Evolutionary conservation across 2,329 filamentous ascomycete genomes (phyloP), one percentile per base, ranked within the genome.

Genomic region (Exophiala xenobiotica): DNA sequence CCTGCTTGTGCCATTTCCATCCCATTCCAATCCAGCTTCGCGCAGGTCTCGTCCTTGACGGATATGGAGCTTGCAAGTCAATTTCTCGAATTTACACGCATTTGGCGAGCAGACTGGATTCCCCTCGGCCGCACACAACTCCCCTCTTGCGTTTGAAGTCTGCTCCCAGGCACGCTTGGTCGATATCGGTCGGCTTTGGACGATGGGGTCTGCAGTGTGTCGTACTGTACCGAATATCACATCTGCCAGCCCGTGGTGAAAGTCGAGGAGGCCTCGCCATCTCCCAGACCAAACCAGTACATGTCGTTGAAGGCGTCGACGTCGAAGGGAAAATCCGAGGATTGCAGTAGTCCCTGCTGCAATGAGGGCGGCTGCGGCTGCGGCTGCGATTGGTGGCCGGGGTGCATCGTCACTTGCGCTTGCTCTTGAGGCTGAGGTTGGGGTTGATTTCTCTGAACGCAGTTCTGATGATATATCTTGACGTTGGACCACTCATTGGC

Each of bases 391-490:
- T 39, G 43, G 42, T 16, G 22, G 45, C 12, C 22, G 19, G 33
- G 18, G 22, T 8, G 16, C 24, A 22, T 41, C 35, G 24, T 40
- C 29, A 33, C 19, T 26, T 14, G 38, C 8, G 45, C 23, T 45
- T 27, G 41, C 12, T 19, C n/a, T 16, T 19, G 41, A 12, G 11
- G 44, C n/a, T 27, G 20, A 14, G 16, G 29, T 43, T 22, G 40
- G 12, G 2, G 46, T 20, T 16, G 46, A 22, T 24, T 44, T n/a
- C 44, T 31, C 26, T 55, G 48, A 9, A 49, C 37, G 14, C 47
- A 51, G 11, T 47, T 55, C 39, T 55, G 52, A 40, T 55, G 45
- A 27, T 48, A 55, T 4, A 41, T 33, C 22, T 51, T 51, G 26
- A 51, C 33, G 44, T 51, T 47, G 4, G 48, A 19, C 52, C 52